Base-by-base conservation (phyloP, 192 early-diverging fungal species). In the Entomortierella beljakovae region DNA sequence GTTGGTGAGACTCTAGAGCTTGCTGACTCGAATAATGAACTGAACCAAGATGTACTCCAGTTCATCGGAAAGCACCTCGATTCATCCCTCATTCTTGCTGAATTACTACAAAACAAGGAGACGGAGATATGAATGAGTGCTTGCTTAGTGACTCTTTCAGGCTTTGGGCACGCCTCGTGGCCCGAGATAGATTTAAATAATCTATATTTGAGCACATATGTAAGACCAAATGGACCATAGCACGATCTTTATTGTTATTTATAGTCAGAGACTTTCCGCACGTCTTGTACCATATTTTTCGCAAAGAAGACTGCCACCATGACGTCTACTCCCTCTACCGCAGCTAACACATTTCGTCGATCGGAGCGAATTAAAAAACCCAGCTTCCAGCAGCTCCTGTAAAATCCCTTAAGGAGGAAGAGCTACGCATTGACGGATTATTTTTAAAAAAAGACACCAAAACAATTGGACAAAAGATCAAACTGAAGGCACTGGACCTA, bases 171-270 rank as follows among this genome's bases (percentile, higher is more conserved):
- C n/a, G n/a, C n/a, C n/a, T n/a, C n/a, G n/a, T n/a, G n/a, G n/a
- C n/a, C n/a, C n/a, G n/a, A n/a, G n/a, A n/a, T n/a, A n/a, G n/a
- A n/a, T n/a, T n/a, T n/a, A n/a, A n/a, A n/a, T n/a, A n/a, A n/a
- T n/a, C n/a, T n/a, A n/a, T n/a, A n/a, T n/a, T n/a, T n/a, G n/a
- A n/a, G n/a, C n/a, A n/a, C n/a, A n/a, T n/a, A n/a, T n/a, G n/a
- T n/a, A n/a, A n/a, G n/a, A 51, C 49, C 49, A 51, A 51, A n/a
- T n/a, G 5, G 49, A 51, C 49, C 18, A 25, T 51, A 51, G n/a
- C 49, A 51, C 49, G 49, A 51, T 18, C 49, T 51, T 51, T 51
- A 51, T 51, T 51, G 49, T 51, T 51, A 51, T 51, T 51, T 51
- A 51, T 51, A 51, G 49, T 51, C 49, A 51, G 23, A 51, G 49